A percentile compares a stretch with the other conserved stretches of the same genome.
phyloP scores from a whole-genome alignment of 345 rosid genomes.

The Iberis pinnata region DNA sequence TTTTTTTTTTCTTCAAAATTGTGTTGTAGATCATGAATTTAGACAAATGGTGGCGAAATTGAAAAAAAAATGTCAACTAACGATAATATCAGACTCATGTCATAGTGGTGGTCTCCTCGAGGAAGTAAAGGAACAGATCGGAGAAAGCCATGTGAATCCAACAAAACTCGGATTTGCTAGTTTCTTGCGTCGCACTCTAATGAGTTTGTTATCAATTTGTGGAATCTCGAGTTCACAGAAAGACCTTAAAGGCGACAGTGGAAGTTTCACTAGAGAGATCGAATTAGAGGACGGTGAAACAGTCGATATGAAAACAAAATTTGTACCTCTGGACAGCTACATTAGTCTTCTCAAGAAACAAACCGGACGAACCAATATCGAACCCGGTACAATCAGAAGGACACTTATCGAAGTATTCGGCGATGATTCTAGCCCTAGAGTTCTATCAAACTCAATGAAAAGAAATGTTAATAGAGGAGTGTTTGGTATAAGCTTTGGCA shows the following conservation, averaged over 20 bases:
- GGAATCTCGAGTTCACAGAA: constrained; percentile 33
- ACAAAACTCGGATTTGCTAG: constrained; percentile 29
- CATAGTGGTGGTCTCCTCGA: constrained; percentile 33
- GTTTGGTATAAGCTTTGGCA: not conserved
- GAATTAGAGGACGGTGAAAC: constrained; percentile 14
- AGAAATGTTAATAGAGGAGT: constrained; percentile 11
- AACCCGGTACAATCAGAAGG: constrained; percentile 4
- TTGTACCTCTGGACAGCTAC: constrained; percentile 13
- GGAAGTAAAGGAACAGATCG: constrained; percentile 25
- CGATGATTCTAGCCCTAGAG: constrained; percentile 12
- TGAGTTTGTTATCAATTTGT: constrained; percentile 45
- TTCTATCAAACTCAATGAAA: not conserved
- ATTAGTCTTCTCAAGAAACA: constrained; percentile 17
- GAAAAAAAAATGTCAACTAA: constrained; percentile 6
- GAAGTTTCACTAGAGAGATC: not conserved
- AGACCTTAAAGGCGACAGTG: not conserved
- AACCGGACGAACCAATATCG: constrained; percentile 17
- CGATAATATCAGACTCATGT: constrained; percentile 29
- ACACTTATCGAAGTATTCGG: constrained; percentile 21
- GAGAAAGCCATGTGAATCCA: constrained; percentile 4
- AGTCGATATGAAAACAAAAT: constrained; percentile 10
- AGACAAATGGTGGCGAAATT: constrained; percentile 14
- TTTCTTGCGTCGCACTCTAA: constrained; percentile 38
- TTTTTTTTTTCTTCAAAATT: not conserved
- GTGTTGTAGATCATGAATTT: constrained; percentile 23